These are phyloP conservation scores for Beauveria australis DNA, from an alignment of 2,329 filamentous ascomycete species.

Conservation along the genomic window DNA sequence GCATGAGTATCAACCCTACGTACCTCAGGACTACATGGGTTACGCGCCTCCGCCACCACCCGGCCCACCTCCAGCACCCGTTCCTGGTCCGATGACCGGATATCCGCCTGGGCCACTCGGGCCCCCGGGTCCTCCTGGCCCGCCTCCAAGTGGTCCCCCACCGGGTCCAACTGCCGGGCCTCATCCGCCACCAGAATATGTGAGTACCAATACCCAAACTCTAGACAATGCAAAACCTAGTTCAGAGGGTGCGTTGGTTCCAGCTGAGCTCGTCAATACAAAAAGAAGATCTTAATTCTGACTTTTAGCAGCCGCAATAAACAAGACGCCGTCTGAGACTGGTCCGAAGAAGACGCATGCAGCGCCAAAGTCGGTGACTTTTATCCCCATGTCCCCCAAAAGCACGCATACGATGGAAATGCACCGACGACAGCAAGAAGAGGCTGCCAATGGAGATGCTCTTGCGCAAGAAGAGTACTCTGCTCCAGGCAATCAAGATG, in stretches of 20 bases:
- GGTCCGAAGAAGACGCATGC: neutral
- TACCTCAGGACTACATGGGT: constrained; percentile 34
- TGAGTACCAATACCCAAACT: constrained; percentile 32
- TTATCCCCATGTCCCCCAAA: constrained; percentile 41
- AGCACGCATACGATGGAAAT: constrained; percentile 37
- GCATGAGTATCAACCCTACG: constrained; percentile 33
- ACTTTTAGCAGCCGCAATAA: constrained; percentile 24
- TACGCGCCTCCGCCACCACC: constrained; percentile 33
- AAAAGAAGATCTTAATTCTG: constrained; percentile 10
- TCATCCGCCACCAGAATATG: constrained; percentile 29
- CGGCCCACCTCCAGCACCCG: constrained; percentile 16
- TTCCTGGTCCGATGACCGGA: constrained; percentile 16
- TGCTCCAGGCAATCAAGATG: constrained; percentile 15
- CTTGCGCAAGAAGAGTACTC: constrained; percentile 14
- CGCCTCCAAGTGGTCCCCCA: constrained; percentile 24
- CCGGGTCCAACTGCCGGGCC: constrained; percentile 24
- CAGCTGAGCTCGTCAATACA: neutral
- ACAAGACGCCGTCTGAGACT: neutral
- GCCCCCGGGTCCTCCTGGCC: constrained; percentile 16
- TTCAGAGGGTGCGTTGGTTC: constrained; percentile 31
- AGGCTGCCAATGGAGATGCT: constrained; percentile 14
- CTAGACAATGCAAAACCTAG: constrained; percentile 15
- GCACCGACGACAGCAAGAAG: constrained; percentile 29
- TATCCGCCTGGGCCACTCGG: constrained; percentile 17
- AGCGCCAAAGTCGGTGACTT: constrained; percentile 35